Conservation (phyloP, 352 stramenopile species). For the Phytophthora melonis region DNA sequence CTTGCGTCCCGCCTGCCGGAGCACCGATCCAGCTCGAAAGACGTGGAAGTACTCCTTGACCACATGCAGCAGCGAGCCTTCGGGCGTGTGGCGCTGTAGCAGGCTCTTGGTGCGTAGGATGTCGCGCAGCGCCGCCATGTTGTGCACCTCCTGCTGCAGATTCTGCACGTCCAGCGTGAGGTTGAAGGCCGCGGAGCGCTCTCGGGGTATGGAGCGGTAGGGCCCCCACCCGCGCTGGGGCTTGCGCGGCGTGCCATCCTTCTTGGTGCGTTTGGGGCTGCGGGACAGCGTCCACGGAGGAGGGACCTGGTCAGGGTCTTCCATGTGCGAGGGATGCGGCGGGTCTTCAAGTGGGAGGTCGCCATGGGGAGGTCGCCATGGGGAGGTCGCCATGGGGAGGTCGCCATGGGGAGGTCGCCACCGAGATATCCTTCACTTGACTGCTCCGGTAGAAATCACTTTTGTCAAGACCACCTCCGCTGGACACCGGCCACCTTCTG, state of each 20-base stretch:
- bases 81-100: constrained; percentile 19
- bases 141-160: constrained; percentile 38
- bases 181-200: constrained; percentile 45
- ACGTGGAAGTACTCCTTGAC: constrained; percentile 26
- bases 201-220: constrained; percentile 40
- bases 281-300: neutral
- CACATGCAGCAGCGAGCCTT: constrained; percentile 14
- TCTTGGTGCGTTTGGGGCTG: constrained; percentile 5
- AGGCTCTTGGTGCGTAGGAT: neutral
- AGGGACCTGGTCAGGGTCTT: neutral
- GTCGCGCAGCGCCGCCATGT: constrained; percentile 30
- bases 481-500: too few species aligned
- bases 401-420: constrained; percentile 1
- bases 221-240: constrained; percentile 28
- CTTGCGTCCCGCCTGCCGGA: neutral
- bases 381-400: neutral
- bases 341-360: neutral
- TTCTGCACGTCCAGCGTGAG: constrained; percentile 46
- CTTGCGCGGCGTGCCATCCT: neutral
- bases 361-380: constrained; percentile 2
- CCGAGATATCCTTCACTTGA: neutral
- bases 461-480: neutral
- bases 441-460: neutral
- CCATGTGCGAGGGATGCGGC: neutral
- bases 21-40: neutral